phyloP scores from a whole-genome alignment of 441 rosid genomes.

The Mallotus repandus region DNA sequence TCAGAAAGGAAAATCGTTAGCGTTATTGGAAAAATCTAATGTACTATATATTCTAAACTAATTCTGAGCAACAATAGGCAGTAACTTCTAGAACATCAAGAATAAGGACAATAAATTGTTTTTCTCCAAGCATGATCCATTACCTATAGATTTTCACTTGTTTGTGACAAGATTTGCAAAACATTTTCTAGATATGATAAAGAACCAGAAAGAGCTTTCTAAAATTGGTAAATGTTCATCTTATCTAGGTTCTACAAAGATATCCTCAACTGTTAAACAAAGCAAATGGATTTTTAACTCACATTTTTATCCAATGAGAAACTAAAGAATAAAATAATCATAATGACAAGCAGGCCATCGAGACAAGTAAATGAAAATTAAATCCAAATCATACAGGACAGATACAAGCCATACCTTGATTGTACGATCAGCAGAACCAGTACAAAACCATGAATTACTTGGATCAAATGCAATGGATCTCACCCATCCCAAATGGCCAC shows the following conservation, averaged over 20 bases:
- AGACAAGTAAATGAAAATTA: neutral
- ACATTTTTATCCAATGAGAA: neutral
- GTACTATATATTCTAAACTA: neutral
- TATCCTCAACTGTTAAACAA: no score
- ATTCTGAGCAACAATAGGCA: neutral
- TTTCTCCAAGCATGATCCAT: neutral
- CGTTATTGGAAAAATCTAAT: neutral
- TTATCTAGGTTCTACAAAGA: neutral
- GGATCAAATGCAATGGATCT: conserved; percentile 95
- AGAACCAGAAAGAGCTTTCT: neutral
- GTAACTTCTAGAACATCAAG: neutral
- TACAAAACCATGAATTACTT: conserved; percentile 92
- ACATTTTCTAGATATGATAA: neutral
- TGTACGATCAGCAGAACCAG: conserved; percentile 98
- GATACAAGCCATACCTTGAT: conserved; percentile 58
- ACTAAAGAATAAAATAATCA: conserved; percentile 3
- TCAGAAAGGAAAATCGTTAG: conserved; percentile 4
- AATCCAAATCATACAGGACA: neutral
- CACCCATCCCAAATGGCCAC: conserved; percentile 99
- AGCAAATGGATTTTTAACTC: no score
- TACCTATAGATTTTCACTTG: neutral
- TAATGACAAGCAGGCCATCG: neutral
- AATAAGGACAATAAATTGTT: neutral
- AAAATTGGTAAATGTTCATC: neutral
- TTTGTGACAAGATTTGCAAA: neutral